phyloP scores from a whole-genome alignment of 176 grass and related monocot species.

The Aegilops tauschii region DNA sequence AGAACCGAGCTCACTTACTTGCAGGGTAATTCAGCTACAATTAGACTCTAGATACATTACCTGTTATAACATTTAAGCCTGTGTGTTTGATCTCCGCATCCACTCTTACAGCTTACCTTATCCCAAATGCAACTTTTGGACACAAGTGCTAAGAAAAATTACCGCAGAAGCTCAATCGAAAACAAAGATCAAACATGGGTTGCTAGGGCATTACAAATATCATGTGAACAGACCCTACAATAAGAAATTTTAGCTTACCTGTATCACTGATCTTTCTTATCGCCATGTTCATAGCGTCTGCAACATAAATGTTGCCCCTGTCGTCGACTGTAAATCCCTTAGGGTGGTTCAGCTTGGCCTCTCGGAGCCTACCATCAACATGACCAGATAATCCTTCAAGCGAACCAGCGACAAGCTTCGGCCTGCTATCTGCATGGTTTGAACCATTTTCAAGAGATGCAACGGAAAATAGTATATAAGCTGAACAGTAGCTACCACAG shows the following conservation, averaged over 20 bases:
- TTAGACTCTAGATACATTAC: not conserved
- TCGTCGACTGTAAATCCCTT: constrained; percentile 83
- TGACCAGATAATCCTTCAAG: constrained; percentile 78
- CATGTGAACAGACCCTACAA: constrained; percentile 13
- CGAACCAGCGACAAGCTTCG: constrained; percentile 90
- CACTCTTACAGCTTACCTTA: not conserved
- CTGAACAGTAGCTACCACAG: not conserved
- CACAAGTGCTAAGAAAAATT: not conserved
- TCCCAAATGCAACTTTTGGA: not conserved
- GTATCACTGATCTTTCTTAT: constrained; percentile 96
- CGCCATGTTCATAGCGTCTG: constrained; percentile 95
- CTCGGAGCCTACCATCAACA: constrained; percentile 73
- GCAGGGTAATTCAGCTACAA: not conserved
- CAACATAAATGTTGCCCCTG: constrained; percentile 94
- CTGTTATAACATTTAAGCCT: not conserved
- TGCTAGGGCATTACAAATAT: not conserved
- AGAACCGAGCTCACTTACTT: too few relatives aligned
- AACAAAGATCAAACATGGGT: constrained; percentile 28
- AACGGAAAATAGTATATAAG: not conserved
- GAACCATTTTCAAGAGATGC: constrained; percentile 18
- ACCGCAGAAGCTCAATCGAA: constrained; percentile 7
- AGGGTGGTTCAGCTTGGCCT: constrained; percentile 88
- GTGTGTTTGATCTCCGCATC: not conserved
- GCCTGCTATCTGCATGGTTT: constrained; percentile 80
- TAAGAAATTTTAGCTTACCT: constrained; percentile 53